phyloP scores from a whole-genome alignment of 352 stramenopile genomes.

The Phytopythium ostracodes region DNA sequence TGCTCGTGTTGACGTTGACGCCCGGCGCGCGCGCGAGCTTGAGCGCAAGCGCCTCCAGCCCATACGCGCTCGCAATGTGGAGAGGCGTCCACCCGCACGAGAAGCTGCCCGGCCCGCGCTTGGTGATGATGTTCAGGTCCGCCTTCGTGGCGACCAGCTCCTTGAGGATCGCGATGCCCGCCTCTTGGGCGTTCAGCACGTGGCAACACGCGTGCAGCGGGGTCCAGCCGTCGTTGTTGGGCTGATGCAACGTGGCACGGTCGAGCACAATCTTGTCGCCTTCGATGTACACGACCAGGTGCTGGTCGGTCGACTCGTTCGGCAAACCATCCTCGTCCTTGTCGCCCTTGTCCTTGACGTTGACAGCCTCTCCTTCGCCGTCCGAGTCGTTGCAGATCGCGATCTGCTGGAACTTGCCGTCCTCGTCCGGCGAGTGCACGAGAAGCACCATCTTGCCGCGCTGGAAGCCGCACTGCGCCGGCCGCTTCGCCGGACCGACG shows the following conservation, averaged over 20 bases:
- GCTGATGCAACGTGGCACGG: conserved; percentile 49
- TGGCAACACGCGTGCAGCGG: conserved; percentile 74
- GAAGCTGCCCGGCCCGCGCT: conserved; percentile 65
- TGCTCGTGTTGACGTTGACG: conserved; percentile 60
- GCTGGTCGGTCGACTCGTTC: conserved; percentile 35
- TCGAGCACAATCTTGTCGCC: conserved; percentile 77
- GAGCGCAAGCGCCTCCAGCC: conserved; percentile 61
- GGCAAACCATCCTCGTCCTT: conserved; percentile 6
- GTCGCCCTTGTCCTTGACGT: conserved; percentile 9
- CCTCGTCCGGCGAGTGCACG: conserved; percentile 43
- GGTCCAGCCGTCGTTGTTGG: conserved; percentile 82
- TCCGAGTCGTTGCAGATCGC: conserved; percentile 21
- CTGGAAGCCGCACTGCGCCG: conserved; percentile 40
- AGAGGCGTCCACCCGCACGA: conserved; percentile 75
- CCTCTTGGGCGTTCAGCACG: conserved; percentile 63
- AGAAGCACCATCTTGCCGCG: conserved; percentile 61
- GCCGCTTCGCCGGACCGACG: conserved; percentile 55
- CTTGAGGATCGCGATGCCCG: conserved; percentile 69
- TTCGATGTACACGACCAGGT: conserved; percentile 59
- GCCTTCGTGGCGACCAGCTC: conserved; percentile 51
- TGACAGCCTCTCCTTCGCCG: conserved; percentile 10
- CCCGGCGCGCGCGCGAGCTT: conserved; percentile 63
- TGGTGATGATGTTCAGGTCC: conserved; percentile 61
- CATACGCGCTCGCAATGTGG: conserved; percentile 77
- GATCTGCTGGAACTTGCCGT: conserved; percentile 51